phyloP scores from a whole-genome alignment of 257 asterid species.

The Striga asiatica region DNA sequence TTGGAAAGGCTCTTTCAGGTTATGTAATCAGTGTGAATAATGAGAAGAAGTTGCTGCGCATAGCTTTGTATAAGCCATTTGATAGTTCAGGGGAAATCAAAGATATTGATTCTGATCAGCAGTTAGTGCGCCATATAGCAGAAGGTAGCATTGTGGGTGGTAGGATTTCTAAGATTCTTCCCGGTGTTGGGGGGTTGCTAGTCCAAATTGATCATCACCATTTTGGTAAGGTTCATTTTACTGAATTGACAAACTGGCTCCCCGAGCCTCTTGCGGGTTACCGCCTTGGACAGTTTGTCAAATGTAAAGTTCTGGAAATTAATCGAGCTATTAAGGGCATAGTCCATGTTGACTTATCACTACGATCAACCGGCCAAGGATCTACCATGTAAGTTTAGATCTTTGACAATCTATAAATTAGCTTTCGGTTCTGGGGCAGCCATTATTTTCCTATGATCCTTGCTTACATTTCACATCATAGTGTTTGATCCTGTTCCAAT shows the following conservation, averaged over 20 bases:
- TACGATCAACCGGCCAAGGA: conserved; percentile 32
- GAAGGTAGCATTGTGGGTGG: conserved; percentile 74
- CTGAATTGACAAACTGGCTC: conserved; percentile 62
- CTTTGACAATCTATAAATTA: conserved; percentile 11
- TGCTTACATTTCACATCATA: conserved; percentile 10
- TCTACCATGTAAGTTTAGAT: conserved; percentile 36
- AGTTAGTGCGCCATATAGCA: conserved; percentile 30
- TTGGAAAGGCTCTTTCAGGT: conserved; percentile 64
- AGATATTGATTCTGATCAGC: conserved; percentile 21
- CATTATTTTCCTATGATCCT: not conserved
- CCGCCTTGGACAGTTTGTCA: conserved; percentile 69
- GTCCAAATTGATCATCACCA: conserved; percentile 63
- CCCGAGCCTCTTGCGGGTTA: conserved; percentile 67
- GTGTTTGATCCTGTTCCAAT: not conserved
- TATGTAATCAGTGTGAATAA: conserved; percentile 39
- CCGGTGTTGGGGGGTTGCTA: conserved; percentile 78
- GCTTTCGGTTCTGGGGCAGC: not conserved
- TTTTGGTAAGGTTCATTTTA: conserved; percentile 85
- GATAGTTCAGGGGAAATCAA: conserved; percentile 14
- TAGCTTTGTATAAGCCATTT: conserved; percentile 36
- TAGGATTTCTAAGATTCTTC: conserved; percentile 70
- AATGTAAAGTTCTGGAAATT: conserved; percentile 68
- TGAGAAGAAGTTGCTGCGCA: conserved; percentile 70
- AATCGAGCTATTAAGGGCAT: conserved; percentile 36
- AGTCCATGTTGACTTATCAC: conserved; percentile 72